These are phyloP conservation scores for Lunularia cruciata DNA, from an alignment of 225 moss, liverwort and hornwort genomes.

Conservation along the genomic window DNA sequence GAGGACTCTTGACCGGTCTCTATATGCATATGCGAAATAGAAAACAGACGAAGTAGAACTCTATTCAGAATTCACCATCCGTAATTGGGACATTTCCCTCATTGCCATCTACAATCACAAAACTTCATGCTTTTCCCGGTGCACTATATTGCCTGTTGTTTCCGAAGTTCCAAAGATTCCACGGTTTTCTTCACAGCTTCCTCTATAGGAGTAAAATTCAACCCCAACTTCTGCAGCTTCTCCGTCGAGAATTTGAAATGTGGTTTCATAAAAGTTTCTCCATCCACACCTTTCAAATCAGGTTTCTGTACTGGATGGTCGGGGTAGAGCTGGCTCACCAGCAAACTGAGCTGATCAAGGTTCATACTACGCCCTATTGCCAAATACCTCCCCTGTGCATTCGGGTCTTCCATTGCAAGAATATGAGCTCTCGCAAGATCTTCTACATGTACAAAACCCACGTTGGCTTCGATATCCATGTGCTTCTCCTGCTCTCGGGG, in stretches of 20 bases:
- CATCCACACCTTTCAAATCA: constrained; percentile 2
- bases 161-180: too few relatives aligned
- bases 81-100: not conserved
- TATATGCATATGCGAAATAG: too few relatives aligned
- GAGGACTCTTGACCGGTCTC: too few relatives aligned
- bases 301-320: not conserved
- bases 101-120: not conserved
- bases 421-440: constrained; percentile 5
- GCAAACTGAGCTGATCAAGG: not conserved
- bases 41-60: too few relatives aligned
- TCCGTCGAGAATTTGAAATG: not conserved
- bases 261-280: constrained; percentile 6
- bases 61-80: too few relatives aligned
- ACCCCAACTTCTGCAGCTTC: constrained; percentile 8
- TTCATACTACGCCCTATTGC: not conserved
- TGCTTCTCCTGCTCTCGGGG: not conserved
- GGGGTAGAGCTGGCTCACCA: not conserved
- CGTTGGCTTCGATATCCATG: too few relatives aligned
- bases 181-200: not conserved
- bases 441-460: constrained; percentile 4
- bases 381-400: constrained; percentile 8
- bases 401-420: constrained; percentile 6
- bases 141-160: too few relatives aligned
- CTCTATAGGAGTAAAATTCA: not conserved
- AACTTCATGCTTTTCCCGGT: not conserved